Evolutionary conservation across 1,139 yeast genomes (phyloP).

Genomic region (Wickerhamomyces sp.): DNA sequence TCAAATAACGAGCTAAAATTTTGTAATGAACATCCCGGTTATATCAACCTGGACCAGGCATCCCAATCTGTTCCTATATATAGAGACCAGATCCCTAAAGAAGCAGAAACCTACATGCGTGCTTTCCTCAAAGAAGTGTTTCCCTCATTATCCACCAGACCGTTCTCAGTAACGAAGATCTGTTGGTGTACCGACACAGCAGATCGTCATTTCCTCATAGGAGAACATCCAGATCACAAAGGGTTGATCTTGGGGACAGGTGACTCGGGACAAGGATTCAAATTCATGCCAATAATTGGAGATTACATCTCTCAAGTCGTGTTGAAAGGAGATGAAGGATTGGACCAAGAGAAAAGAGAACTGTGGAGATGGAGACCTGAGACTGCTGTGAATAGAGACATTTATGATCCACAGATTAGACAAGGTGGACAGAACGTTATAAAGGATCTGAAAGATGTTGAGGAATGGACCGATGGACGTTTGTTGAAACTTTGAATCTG

Average conservation of each 20-base stretch:
- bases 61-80: conserved; percentile 19
- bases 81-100: conserved; percentile 27
- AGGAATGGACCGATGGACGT: conserved; percentile 22
- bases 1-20: conserved; percentile 32
- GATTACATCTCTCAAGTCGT: conserved; percentile 27
- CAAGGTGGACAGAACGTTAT: conserved; percentile 26
- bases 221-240: conserved; percentile 30
- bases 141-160: conserved; percentile 35
- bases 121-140: conserved; percentile 26
- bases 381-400: conserved; percentile 16
- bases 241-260: conserved; percentile 35
- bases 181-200: conserved; percentile 45
- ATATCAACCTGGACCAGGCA: conserved; percentile 19
- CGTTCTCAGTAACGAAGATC: conserved; percentile 30
- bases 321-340: conserved; percentile 10
- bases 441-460: conserved; percentile 24
- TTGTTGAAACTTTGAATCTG: no score
- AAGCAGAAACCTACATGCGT: conserved; percentile 25
- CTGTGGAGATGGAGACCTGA: conserved; percentile 22
- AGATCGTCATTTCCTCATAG: conserved; percentile 37
- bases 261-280: conserved; percentile 39
- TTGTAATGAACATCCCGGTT: conserved; percentile 34
- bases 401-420: conserved; percentile 23
- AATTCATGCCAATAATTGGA: conserved; percentile 37
- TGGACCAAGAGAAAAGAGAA: conserved; percentile 14